Evolutionary conservation across 179 eudicot species (phyloP).

Genomic region (Carnegiea gigantea): DNA sequence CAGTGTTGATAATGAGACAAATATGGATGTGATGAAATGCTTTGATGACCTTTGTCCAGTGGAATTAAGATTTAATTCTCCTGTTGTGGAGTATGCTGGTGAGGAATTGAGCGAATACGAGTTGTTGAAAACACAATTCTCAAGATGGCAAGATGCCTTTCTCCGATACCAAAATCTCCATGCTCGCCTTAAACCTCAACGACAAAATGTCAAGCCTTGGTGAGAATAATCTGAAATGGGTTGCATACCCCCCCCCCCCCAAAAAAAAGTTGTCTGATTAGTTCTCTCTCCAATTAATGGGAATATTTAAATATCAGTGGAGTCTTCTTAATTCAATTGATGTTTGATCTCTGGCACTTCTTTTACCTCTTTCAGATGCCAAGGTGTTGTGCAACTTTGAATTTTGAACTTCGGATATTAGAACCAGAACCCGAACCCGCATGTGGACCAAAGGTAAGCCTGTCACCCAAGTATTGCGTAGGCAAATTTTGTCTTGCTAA

Average conservation of each 20-base stretch:
- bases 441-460: constrained; percentile 1
- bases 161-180: constrained; percentile 23
- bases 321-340: background rate
- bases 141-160: constrained; percentile 31
- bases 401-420: background rate
- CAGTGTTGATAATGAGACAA: background rate
- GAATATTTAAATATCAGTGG: background rate
- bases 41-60: constrained; percentile 33
- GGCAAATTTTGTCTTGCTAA: background rate
- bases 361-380: constrained; percentile 3
- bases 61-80: constrained; percentile 23
- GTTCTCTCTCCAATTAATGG: background rate
- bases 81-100: background rate
- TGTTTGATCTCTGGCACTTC: background rate
- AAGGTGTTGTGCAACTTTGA: background rate
- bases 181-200: background rate
- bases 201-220: constrained; percentile 3
- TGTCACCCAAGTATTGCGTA: background rate
- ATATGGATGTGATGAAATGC: background rate
- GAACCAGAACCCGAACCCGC: background rate
- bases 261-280: background rate
- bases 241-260: background rate
- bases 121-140: constrained; percentile 27
- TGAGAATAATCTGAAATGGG: constrained; percentile 1
- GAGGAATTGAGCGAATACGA: constrained; percentile 13